These are phyloP conservation scores for Syncephalastrum sp. DNA, from an alignment of 371 early-diverging fungal genomes.

Conservation along the genomic window DNA sequence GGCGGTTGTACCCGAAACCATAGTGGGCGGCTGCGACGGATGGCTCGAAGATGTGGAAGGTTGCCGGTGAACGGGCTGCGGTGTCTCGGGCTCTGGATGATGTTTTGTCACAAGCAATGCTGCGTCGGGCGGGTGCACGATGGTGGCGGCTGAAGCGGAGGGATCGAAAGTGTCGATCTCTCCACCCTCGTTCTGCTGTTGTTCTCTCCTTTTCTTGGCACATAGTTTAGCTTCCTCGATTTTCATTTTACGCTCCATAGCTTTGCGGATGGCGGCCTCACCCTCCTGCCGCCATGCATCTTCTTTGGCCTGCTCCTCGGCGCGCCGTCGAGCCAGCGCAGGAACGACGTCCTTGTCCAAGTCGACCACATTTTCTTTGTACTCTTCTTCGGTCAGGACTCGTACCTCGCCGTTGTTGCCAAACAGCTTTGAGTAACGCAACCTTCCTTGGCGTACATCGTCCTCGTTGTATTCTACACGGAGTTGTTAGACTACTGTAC, in stretches of 20 bases:
- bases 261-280: slow-evolving; percentile 14
- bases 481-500: neutral
- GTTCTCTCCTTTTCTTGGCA: slow-evolving; percentile 4
- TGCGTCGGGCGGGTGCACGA: too few species aligned
- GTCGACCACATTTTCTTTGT: too few species aligned
- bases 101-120: too few species aligned
- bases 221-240: slow-evolving; percentile 6
- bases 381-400: neutral
- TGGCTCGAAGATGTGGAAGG: too few species aligned
- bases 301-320: slow-evolving; percentile 13
- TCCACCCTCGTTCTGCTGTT: neutral
- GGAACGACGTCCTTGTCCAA: slow-evolving; percentile 11
- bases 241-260: slow-evolving; percentile 13
- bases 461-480: slow-evolving; percentile 26
- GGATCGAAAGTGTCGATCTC: too few species aligned
- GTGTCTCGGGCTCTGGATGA: too few species aligned
- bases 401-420: slow-evolving; percentile 7
- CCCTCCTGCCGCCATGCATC: slow-evolving; percentile 7
- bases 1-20: too few species aligned
- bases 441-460: slow-evolving; percentile 28
- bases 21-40: too few species aligned
- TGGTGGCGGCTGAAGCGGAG: too few species aligned
- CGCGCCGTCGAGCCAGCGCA: neutral
- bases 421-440: slow-evolving; percentile 32
- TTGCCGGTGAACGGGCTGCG: too few species aligned